Conservation (phyloP, 2,329 filamentous ascomycete genomes). For the Aureobasidium sp. region DNA sequence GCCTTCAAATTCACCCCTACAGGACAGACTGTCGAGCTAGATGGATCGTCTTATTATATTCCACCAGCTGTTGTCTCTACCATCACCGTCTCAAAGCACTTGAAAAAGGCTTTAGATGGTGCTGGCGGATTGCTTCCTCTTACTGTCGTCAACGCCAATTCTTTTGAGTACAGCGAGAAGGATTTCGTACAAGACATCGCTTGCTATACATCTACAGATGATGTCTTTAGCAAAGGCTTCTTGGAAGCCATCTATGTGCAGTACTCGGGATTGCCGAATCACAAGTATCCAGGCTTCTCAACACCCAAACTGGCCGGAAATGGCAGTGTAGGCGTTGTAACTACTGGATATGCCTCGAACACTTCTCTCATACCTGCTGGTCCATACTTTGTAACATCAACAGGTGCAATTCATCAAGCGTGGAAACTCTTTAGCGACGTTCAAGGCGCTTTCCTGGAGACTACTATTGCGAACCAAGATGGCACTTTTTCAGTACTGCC, state of each 20-base stretch:
- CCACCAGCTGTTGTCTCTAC: conserved; percentile 32
- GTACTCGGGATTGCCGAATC: conserved; percentile 1
- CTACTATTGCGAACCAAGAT: conserved; percentile 33
- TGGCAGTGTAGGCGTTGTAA: conserved; percentile 16
- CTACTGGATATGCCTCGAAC: conserved; percentile 20
- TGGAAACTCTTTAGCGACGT: conserved; percentile 46
- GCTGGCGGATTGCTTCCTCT: conserved; percentile 32
- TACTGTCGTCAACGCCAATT: conserved; percentile 32
- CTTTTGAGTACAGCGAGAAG: conserved; percentile 21
- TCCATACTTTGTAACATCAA: conserved; percentile 45
- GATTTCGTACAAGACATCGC: conserved; percentile 25
- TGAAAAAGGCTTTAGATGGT: conserved; percentile 21
- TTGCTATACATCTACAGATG: conserved; percentile 31
- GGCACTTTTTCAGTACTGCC: conserved; percentile 39
- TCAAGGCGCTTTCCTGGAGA: conserved; percentile 45
- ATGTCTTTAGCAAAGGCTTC: conserved; percentile 38
- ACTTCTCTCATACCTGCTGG: conserved; percentile 34
- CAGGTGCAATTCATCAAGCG: conserved; percentile 42
- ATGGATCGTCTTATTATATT: conserved; percentile 36
- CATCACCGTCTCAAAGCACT: conserved; percentile 22
- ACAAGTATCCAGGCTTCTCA: conserved; percentile 13
- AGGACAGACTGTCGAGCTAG: conserved; percentile 35
- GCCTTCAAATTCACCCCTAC: conserved; percentile 26
- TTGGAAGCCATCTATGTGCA: conserved; percentile 25
- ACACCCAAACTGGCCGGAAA: conserved; percentile 7